These are phyloP conservation scores for Cyphellophora europaea DNA, from an alignment of 2,329 filamentous ascomycete species.

Conservation along the genomic window DNA sequence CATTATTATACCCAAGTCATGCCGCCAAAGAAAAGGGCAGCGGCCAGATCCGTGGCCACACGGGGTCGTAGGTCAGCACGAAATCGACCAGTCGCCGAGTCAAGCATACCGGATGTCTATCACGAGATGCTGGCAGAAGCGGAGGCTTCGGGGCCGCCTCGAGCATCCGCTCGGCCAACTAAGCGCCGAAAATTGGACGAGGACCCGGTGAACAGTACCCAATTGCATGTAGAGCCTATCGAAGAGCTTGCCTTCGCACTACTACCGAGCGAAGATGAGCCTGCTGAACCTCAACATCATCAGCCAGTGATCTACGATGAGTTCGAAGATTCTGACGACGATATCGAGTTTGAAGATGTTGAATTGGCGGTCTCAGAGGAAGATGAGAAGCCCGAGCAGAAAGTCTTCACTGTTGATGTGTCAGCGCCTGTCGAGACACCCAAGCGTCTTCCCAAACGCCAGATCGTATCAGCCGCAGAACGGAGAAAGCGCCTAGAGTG, in stretches of 20 bases:
- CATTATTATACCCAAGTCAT: too few species aligned
- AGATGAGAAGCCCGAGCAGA: slow-evolving; percentile 28
- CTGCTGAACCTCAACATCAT: slow-evolving; percentile 10
- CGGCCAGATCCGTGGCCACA: slow-evolving; percentile 1
- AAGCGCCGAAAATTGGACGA: slow-evolving; percentile 29
- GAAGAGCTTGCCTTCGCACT: not conserved
- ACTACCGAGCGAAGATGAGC: not conserved
- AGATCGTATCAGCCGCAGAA: slow-evolving; percentile 47
- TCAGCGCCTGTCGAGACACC: slow-evolving; percentile 11
- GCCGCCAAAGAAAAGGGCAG: slow-evolving; percentile 1
- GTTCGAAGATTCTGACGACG: slow-evolving; percentile 44
- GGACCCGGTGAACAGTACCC: too few species aligned
- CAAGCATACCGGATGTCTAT: slow-evolving; percentile 28
- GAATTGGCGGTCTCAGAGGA: slow-evolving; percentile 80
- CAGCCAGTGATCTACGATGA: slow-evolving; percentile 34
- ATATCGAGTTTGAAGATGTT: slow-evolving; percentile 74
- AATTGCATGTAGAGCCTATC: not conserved
- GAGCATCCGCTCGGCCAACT: slow-evolving; percentile 22
- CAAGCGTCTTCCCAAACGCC: slow-evolving; percentile 26
- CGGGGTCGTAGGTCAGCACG: slow-evolving; percentile 14
- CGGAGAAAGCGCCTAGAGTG: slow-evolving; percentile 57
- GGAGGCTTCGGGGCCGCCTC: slow-evolving; percentile 24
- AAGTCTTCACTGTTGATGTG: slow-evolving; percentile 26
- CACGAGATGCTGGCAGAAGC: slow-evolving; percentile 29
- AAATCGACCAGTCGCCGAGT: slow-evolving; percentile 12